phyloP scores from a whole-genome alignment of 768 basidiomycete species.

The Botryobasidium botryosum region DNA sequence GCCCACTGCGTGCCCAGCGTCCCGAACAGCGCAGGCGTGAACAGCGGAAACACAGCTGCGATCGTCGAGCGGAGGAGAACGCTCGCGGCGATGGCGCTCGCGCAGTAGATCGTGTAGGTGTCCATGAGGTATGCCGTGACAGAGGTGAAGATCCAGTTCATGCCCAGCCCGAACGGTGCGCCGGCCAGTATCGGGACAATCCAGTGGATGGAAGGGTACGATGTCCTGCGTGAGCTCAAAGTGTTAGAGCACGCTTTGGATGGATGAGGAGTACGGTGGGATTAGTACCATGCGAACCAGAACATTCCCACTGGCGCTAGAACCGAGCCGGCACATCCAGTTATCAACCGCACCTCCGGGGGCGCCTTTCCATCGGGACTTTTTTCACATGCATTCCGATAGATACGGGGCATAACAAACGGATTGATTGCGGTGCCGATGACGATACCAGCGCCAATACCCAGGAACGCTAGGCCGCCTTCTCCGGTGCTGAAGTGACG shows the following conservation, averaged over 20 bases:
- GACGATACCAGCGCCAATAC: conserved; percentile 41
- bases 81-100: conserved; percentile 51
- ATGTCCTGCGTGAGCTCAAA: conserved; percentile 35
- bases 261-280: conserved; percentile 31
- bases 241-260: conserved; percentile 37
- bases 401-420: conserved; percentile 39
- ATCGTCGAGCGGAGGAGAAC: conserved; percentile 47
- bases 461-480: conserved; percentile 45
- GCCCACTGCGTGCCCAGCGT: conserved; percentile 38
- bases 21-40: conserved; percentile 35
- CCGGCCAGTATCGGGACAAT: conserved; percentile 54
- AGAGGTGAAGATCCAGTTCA: conserved; percentile 46
- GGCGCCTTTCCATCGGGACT: conserved; percentile 34
- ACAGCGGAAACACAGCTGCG: conserved; percentile 45
- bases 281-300: conserved; percentile 44
- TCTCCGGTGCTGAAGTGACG: conserved; percentile 35
- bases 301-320: conserved; percentile 41
- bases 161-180: conserved; percentile 46
- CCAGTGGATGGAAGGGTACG: conserved; percentile 27
- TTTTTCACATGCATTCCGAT: conserved; percentile 31
- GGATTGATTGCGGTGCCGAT: conserved; percentile 35
- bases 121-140: conserved; percentile 61
- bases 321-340: conserved; percentile 36
- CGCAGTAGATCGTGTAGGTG: conserved; percentile 44
- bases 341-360: conserved; percentile 50